phyloP scores from a whole-genome alignment of 1,284 basidiomycete genomes.

The Paramarasmius palmivorus region DNA sequence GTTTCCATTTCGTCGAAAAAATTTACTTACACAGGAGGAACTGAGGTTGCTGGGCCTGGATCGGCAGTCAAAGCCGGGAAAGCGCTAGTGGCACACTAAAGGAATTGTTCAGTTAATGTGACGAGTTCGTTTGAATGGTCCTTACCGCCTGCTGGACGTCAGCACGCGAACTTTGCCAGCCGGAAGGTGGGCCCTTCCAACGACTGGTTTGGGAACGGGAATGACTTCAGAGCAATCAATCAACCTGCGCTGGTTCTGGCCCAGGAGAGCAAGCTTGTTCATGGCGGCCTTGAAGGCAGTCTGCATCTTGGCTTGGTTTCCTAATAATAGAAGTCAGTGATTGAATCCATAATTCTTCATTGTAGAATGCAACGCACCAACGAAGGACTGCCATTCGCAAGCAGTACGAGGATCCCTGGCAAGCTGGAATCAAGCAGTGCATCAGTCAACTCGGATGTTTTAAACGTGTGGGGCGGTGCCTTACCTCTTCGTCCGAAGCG shows the following conservation, averaged over 20 bases:
- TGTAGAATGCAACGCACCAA: slow-evolving; percentile 22
- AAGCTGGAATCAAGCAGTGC: background rate
- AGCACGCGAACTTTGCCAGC: slow-evolving; percentile 17
- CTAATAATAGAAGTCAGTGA: slow-evolving; percentile 5
- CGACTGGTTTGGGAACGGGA: slow-evolving; percentile 26
- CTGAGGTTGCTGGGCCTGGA: slow-evolving; percentile 24
- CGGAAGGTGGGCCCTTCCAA: slow-evolving; percentile 13
- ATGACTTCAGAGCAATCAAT: slow-evolving; percentile 41
- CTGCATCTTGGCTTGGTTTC: slow-evolving; percentile 32
- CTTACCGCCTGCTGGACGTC: slow-evolving; percentile 37
- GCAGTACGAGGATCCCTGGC: slow-evolving; percentile 28
- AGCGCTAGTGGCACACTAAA: slow-evolving; percentile 26
- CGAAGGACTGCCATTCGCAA: slow-evolving; percentile 40
- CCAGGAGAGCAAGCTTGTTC: slow-evolving; percentile 36
- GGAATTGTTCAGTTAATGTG: background rate
- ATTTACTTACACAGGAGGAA: slow-evolving; percentile 27
- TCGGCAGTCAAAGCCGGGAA: slow-evolving; percentile 29
- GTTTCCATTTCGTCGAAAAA: background rate
- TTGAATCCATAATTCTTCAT: background rate
- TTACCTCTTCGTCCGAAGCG: background rate
- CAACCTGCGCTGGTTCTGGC: slow-evolving; percentile 28
- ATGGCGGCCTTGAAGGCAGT: slow-evolving; percentile 34
- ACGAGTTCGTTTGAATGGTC: background rate
- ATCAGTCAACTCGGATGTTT: background rate
- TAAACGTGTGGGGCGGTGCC: background rate